phyloP scores from a whole-genome alignment of 2,329 filamentous ascomycete species.

The Alternaria brassicae region DNA sequence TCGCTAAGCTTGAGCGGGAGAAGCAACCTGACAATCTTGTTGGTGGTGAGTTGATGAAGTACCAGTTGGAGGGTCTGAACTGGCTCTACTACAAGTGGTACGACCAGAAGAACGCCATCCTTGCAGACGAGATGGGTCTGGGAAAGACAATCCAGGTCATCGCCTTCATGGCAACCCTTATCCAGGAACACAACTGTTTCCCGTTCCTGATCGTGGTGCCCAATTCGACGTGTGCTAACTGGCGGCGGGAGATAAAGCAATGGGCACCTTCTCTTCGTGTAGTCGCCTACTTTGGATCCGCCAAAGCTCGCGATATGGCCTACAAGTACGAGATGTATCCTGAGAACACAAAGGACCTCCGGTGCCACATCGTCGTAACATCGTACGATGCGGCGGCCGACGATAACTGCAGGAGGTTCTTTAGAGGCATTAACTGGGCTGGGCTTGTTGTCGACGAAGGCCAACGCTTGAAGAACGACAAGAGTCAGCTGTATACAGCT shows the following conservation, averaged over 20 bases:
- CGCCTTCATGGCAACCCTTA: conserved; percentile 75
- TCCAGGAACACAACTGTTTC: conserved; percentile 72
- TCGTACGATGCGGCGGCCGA: conserved; percentile 91
- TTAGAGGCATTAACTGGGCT: conserved; percentile 79
- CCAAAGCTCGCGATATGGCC: conserved; percentile 75
- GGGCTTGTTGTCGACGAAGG: conserved; percentile 94
- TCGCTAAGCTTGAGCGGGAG: conserved; percentile 71
- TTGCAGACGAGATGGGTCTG: conserved; percentile 97
- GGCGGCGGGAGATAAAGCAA: conserved; percentile 93
- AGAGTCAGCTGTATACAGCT: conserved; percentile 78
- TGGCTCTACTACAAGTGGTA: conserved; percentile 95
- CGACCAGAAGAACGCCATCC: conserved; percentile 79
- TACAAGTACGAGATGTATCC: conserved; percentile 87
- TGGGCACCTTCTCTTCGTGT: conserved; percentile 88
- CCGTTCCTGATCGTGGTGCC: conserved; percentile 93
- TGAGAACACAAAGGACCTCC: conserved; percentile 67
- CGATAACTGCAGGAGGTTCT: conserved; percentile 68
- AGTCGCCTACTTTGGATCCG: conserved; percentile 89
- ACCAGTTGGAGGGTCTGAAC: conserved; percentile 91
- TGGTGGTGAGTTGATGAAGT: conserved; percentile 86
- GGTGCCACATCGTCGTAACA: conserved; percentile 90
- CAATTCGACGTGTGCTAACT: conserved; percentile 96
- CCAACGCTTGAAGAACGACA: conserved; percentile 92
- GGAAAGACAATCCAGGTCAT: conserved; percentile 97
- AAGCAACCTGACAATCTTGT: conserved; percentile 76